Conservation (phyloP, 176 grass and related monocot genomes). For the bread wheat (Triticum aestivum) region DNA sequence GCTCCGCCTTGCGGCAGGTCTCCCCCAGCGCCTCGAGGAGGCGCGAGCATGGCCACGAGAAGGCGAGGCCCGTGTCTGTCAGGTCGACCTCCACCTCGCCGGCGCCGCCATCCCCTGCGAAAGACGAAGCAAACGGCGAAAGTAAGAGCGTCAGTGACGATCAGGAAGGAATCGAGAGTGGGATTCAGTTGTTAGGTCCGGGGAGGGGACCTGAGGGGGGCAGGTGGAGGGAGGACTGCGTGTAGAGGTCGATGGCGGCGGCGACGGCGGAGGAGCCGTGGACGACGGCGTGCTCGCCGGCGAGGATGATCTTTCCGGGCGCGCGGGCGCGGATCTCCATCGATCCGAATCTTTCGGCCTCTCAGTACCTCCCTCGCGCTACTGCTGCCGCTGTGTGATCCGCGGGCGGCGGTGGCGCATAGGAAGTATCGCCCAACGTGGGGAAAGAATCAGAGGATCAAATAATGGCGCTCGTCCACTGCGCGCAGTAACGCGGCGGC, state of each 20-base stretch:
- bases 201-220: conserved; percentile 21
- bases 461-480: too few species aligned
- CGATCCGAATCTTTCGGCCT: background rate
- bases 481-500: too few species aligned
- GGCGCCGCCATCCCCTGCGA: conserved; percentile 1
- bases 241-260: conserved; percentile 82
- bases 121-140: background rate
- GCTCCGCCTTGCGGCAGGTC: background rate
- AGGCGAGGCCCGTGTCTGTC: conserved; percentile 51
- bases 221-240: conserved; percentile 36
- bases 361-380: background rate
- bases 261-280: conserved; percentile 72
- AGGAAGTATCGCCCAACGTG: background rate
- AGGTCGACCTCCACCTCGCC: conserved; percentile 59
- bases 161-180: background rate
- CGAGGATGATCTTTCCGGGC: conserved; percentile 83
- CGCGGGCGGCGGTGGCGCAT: background rate
- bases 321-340: conserved; percentile 59
- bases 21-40: conserved; percentile 43
- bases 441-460: too few species aligned
- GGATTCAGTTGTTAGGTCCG: background rate
- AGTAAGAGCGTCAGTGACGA: background rate
- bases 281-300: conserved; percentile 94
- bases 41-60: conserved; percentile 59
- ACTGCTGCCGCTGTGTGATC: background rate